These are phyloP conservation scores for Begonia loranthoides DNA, from an alignment of 306 rosid species.

Conservation along the genomic window DNA sequence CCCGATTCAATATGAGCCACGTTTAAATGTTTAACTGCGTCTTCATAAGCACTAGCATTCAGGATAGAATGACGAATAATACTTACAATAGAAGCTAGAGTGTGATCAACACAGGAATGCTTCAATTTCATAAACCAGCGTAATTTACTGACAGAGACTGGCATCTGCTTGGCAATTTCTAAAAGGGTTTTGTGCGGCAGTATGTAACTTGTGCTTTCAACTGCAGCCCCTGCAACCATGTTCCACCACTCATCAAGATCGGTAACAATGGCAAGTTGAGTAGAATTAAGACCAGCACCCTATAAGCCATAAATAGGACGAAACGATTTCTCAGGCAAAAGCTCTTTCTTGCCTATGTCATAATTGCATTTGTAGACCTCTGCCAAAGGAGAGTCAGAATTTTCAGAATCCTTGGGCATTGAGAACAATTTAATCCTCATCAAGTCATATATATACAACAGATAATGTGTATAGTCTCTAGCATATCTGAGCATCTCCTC, in stretches of 20 bases:
- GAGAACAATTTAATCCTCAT: slow-evolving; percentile 52
- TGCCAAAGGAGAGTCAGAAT: slow-evolving; percentile 40
- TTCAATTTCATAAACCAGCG: slow-evolving; percentile 52
- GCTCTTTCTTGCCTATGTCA: slow-evolving; percentile 78
- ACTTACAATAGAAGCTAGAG: slow-evolving; percentile 54
- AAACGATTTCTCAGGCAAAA: slow-evolving; percentile 68
- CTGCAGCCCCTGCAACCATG: slow-evolving; percentile 66
- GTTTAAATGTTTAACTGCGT: slow-evolving; percentile 42
- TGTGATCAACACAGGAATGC: slow-evolving; percentile 56
- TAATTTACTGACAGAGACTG: slow-evolving; percentile 38
- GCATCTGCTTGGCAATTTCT: slow-evolving; percentile 88
- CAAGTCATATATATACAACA: slow-evolving; percentile 64
- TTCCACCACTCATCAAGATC: slow-evolving; percentile 90
- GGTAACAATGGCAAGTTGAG: slow-evolving; percentile 74
- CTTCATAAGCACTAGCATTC: slow-evolving; percentile 62
- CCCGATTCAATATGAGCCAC: slow-evolving; percentile 14
- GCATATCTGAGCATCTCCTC: slow-evolving; percentile 94
- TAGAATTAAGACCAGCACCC: slow-evolving; percentile 58
- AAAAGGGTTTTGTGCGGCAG: slow-evolving; percentile 77
- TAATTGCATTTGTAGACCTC: slow-evolving; percentile 88
- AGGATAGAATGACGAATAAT: slow-evolving; percentile 48
- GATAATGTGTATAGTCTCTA: slow-evolving; percentile 92
- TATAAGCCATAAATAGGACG: slow-evolving; percentile 77
- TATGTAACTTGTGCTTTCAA: slow-evolving; percentile 90
- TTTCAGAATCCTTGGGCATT: slow-evolving; percentile 38